Conservation (phyloP, 2,329 filamentous ascomycete species). For the Volutella citrinella region DNA sequence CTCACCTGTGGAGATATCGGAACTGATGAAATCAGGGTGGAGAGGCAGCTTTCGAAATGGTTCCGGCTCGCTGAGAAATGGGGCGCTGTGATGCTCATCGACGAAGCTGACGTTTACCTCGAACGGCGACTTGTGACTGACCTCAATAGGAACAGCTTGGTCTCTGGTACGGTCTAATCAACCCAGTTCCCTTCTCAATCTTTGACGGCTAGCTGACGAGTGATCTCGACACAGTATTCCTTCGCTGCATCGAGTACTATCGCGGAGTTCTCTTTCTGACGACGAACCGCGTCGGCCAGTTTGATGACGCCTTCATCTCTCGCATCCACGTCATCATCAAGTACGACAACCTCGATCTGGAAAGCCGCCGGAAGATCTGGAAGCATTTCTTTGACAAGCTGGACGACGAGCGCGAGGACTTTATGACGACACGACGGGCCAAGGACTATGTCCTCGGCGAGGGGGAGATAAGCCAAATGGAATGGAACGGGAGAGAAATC, state of each 20-base stretch:
- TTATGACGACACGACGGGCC: constrained; percentile 3
- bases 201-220: too few species aligned
- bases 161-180: too few species aligned
- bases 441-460: constrained; percentile 4
- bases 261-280: constrained; percentile 29
- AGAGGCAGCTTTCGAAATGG: constrained; percentile 10
- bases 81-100: constrained; percentile 26
- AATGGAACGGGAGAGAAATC: constrained; percentile 7
- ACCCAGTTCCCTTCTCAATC: too few species aligned
- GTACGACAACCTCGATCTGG: constrained; percentile 26
- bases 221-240: constrained; percentile 6
- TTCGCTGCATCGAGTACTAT: constrained; percentile 23
- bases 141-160: constrained; percentile 11
- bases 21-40: constrained; percentile 5
- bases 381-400: constrained; percentile 10
- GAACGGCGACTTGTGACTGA: constrained; percentile 14
- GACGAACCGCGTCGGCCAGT: constrained; percentile 23
- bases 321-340: constrained; percentile 27
- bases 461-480: constrained; percentile 2
- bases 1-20: constrained; percentile 19
- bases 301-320: constrained; percentile 30
- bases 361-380: constrained; percentile 24
- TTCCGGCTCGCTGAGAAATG: constrained; percentile 22
- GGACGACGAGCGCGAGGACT: constrained; percentile 4
- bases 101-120: constrained; percentile 26